A percentile compares a stretch with the other conserved stretches of the same genome.
Conservation (phyloP, 352 stramenopile species). For the Phytophthora hybrid region DNA sequence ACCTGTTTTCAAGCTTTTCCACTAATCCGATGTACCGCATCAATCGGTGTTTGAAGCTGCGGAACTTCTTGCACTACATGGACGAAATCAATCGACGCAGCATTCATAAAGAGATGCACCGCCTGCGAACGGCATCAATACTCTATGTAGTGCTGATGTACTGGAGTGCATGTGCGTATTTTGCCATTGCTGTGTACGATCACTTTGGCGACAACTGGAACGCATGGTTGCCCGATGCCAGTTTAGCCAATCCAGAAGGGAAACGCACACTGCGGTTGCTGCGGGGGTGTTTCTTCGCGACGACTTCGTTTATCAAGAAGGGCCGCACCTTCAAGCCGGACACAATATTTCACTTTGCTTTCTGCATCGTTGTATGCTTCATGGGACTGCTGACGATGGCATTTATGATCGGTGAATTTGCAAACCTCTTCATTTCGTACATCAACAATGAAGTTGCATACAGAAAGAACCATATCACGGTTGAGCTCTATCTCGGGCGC, state of each 20-base stretch:
- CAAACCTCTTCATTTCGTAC: slow-evolving; percentile 76
- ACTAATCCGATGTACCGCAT: slow-evolving; percentile 47
- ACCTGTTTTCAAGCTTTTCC: slow-evolving; percentile 46
- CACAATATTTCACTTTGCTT: slow-evolving; percentile 53
- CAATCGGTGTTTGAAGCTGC: slow-evolving; percentile 59
- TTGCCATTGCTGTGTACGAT: slow-evolving; percentile 58
- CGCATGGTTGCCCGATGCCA: slow-evolving; percentile 49
- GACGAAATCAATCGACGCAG: slow-evolving; percentile 68
- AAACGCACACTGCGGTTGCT: slow-evolving; percentile 51
- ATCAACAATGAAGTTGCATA: slow-evolving; percentile 79
- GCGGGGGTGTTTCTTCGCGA: slow-evolving; percentile 64
- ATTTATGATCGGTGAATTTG: slow-evolving; percentile 81
- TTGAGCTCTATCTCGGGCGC: slow-evolving; percentile 64
- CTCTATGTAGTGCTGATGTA: slow-evolving; percentile 72
- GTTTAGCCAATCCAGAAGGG: slow-evolving; percentile 44
- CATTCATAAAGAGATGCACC: slow-evolving; percentile 70
- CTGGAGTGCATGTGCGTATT: slow-evolving; percentile 67
- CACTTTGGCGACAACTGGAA: slow-evolving; percentile 59
- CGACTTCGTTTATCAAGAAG: slow-evolving; percentile 75
- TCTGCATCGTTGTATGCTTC: slow-evolving; percentile 64
- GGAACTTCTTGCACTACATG: slow-evolving; percentile 65
- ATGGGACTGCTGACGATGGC: slow-evolving; percentile 64
- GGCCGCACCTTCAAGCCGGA: slow-evolving; percentile 59
- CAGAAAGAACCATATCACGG: slow-evolving; percentile 74
- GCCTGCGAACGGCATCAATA: slow-evolving; percentile 50